Percentiles rank a stretch among this genome's conserved stretches.
phyloP scores from a whole-genome alignment of 441 rosid species.

The Erodium trifolium region DNA sequence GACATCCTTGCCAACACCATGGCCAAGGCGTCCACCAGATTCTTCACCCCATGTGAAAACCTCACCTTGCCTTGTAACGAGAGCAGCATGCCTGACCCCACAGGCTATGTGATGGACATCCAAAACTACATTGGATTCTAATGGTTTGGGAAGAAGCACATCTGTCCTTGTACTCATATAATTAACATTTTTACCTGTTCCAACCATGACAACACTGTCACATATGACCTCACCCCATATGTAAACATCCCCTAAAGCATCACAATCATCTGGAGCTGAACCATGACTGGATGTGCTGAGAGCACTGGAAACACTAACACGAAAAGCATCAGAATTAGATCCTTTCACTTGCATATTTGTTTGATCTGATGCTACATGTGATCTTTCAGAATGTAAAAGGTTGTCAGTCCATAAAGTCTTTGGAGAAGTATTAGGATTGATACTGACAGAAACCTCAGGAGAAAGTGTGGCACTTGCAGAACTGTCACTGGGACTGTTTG shows the following conservation, averaged over 20 bases:
- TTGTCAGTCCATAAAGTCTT: conserved; percentile 64
- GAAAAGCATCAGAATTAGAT: conserved; percentile 59
- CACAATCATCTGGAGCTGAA: conserved; percentile 97
- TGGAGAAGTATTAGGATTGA: conserved; percentile 61
- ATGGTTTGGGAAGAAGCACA: conserved; percentile 71
- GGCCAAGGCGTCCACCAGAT: conserved; percentile 95
- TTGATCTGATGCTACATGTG: conserved; percentile 86
- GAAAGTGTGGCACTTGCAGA: conserved; percentile 80
- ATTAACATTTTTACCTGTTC: conserved; percentile 56
- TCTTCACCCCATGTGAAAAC: conserved; percentile 94
- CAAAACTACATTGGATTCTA: conserved; percentile 85
- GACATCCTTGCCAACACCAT: conserved; percentile 83
- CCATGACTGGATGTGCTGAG: conserved; percentile 97
- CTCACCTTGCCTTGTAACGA: conserved; percentile 91
- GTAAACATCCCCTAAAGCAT: conserved; percentile 91
- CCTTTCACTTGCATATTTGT: conserved; percentile 65
- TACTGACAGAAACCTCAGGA: conserved; percentile 71
- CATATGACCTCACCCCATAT: conserved; percentile 92
- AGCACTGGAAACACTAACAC: conserved; percentile 95
- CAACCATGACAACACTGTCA: conserved; percentile 84
- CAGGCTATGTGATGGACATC: conserved; percentile 91
- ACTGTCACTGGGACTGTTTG: conserved; percentile 78
- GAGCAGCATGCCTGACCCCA: conserved; percentile 82
- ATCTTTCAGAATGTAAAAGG: conserved; percentile 68
- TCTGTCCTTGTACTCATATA: conserved; percentile 51